Evolutionary conservation across 2,329 filamentous ascomycete species (phyloP).

Genomic region (Aspergillus sergii): DNA sequence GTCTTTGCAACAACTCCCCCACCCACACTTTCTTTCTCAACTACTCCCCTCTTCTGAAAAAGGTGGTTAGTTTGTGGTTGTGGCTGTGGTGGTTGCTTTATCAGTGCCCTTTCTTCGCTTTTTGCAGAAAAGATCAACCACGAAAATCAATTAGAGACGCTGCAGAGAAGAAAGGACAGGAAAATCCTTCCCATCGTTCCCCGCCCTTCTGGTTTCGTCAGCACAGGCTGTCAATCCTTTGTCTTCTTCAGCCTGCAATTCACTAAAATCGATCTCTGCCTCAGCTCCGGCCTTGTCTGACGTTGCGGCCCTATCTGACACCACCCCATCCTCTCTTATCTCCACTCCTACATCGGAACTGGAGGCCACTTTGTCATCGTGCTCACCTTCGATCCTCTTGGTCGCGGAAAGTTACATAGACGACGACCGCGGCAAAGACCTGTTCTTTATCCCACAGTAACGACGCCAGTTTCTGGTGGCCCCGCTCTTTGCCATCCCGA

Average conservation of each 20-base stretch:
- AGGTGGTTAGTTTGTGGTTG: constrained; percentile 19
- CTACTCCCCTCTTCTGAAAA: constrained; percentile 12
- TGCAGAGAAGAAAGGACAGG: constrained; percentile 1
- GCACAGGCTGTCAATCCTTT: constrained; percentile 28
- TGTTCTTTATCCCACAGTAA: not conserved
- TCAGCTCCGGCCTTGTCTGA: constrained; percentile 20
- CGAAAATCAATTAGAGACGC: constrained; percentile 4
- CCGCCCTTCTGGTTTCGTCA: constrained; percentile 14
- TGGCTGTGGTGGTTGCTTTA: constrained; percentile 8
- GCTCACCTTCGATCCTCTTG: constrained; percentile 8
- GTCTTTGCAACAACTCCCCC: constrained; percentile 9
- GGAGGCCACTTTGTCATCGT: constrained; percentile 14
- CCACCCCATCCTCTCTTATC: constrained; percentile 20
- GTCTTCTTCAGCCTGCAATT: constrained; percentile 25
- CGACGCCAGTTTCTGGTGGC: constrained; percentile 16
- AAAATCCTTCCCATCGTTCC: constrained; percentile 6
- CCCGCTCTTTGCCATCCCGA: constrained; percentile 18
- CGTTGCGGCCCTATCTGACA: constrained; percentile 21
- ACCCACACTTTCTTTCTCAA: constrained; percentile 7
- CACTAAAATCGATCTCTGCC: constrained; percentile 18
- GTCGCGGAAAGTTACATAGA: constrained; percentile 6
- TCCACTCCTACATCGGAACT: constrained; percentile 17
- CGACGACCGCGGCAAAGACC: constrained; percentile 3
- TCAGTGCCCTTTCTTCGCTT: not conserved
- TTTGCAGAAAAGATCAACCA: constrained; percentile 4